phyloP scores from a whole-genome alignment of 176 grass and related monocot species.

The Cocos nucifera region DNA sequence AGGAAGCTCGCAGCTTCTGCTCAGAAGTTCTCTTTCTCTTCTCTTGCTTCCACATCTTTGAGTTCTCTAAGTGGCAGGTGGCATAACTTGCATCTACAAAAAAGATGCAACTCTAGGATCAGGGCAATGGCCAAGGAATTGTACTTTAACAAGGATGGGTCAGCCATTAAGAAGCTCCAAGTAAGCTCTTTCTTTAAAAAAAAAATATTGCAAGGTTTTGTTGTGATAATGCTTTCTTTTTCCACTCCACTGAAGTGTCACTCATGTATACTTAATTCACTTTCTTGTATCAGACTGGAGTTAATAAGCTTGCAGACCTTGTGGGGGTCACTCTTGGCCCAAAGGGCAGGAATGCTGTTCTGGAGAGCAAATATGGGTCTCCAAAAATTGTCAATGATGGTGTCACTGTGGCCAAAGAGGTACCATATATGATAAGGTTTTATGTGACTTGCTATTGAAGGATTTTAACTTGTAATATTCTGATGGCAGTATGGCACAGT shows the following conservation, averaged over 20 bases:
- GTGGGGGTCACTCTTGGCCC: slow-evolving; percentile 89
- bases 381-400: slow-evolving; percentile 76
- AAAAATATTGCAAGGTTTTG: too few relatives aligned
- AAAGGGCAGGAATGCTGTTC: slow-evolving; percentile 88
- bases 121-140: slow-evolving; percentile 63
- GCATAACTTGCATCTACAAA: slow-evolving; percentile 44
- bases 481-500: too few relatives aligned
- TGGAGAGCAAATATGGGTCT: slow-evolving; percentile 95
- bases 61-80: slow-evolving; percentile 16
- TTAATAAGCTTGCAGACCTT: slow-evolving; percentile 87
- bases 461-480: too few relatives aligned
- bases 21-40: slow-evolving; percentile 18
- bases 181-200: slow-evolving; percentile 10
- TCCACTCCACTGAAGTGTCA: not conserved
- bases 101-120: slow-evolving; percentile 26
- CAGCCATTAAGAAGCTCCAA: slow-evolving; percentile 88
- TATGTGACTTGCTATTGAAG: too few relatives aligned
- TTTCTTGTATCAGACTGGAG: slow-evolving; percentile 41
- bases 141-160: slow-evolving; percentile 95
- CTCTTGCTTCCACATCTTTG: slow-evolving; percentile 33
- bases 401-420: slow-evolving; percentile 38
- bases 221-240: not conserved
- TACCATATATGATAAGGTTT: not conserved
- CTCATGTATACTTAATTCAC: too few relatives aligned
- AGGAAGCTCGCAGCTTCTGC: slow-evolving; percentile 29